Conservation (phyloP, 768 basidiomycete genomes). For the Rhodotorula diobovata region DNA sequence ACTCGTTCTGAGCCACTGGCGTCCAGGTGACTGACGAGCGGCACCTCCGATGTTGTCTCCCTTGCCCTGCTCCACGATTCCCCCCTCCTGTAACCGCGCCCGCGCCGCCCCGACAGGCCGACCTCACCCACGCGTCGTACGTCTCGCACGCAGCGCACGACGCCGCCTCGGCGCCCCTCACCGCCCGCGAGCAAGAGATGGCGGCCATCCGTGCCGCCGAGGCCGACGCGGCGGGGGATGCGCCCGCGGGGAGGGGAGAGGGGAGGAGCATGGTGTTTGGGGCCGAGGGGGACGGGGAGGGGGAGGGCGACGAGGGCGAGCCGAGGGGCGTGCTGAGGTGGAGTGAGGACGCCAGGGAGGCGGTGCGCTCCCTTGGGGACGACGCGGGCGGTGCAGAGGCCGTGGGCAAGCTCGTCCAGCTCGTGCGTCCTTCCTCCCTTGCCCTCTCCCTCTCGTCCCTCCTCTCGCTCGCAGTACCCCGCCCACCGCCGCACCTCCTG, state of each 20-base stretch:
- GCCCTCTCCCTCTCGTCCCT: slow-evolving; percentile 47
- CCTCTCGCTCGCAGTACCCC: too few relatives aligned
- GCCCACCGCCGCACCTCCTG: too few relatives aligned
- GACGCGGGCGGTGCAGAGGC: slow-evolving; percentile 47
- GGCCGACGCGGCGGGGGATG: slow-evolving; percentile 49
- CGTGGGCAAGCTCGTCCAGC: slow-evolving; percentile 15
- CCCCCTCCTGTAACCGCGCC: background rate
- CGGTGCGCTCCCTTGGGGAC: slow-evolving; percentile 59
- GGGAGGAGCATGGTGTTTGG: background rate
- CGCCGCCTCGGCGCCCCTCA: slow-evolving; percentile 74
- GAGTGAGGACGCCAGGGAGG: slow-evolving; percentile 62
- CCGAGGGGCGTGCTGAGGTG: slow-evolving; percentile 49
- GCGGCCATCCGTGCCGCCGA: slow-evolving; percentile 73
- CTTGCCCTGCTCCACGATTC: too few relatives aligned
- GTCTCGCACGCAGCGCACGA: slow-evolving; percentile 66
- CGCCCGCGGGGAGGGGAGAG: background rate
- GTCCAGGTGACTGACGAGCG: too few relatives aligned
- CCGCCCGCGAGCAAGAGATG: slow-evolving; percentile 74
- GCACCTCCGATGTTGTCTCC: too few relatives aligned
- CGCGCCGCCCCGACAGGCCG: slow-evolving; percentile 42
- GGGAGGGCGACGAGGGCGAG: background rate
- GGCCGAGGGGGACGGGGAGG: background rate
- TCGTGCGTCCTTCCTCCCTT: slow-evolving; percentile 55
- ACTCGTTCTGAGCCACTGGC: background rate
- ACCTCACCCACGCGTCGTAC: slow-evolving; percentile 57